Conservation (phyloP, 345 rosid species). For the Salix arbutifolia region DNA sequence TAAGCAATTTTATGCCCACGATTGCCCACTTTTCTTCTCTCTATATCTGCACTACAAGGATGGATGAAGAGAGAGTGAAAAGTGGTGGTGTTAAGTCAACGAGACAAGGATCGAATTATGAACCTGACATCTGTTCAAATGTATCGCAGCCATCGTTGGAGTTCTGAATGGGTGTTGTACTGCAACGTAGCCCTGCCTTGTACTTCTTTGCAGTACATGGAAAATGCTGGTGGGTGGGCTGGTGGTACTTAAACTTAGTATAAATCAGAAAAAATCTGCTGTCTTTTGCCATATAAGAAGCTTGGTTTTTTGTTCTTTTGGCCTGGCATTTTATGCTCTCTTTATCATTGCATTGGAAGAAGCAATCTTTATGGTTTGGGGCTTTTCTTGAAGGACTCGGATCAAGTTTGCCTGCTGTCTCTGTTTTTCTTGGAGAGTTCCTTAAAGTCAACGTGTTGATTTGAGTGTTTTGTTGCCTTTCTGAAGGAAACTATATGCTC, state of each 20-base stretch:
- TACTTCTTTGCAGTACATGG: slow-evolving; percentile 36
- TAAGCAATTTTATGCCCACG: not conserved
- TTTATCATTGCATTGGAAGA: not conserved
- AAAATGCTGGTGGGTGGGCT: not conserved
- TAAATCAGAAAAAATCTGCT: not conserved
- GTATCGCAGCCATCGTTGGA: not conserved
- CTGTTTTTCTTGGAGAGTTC: not conserved
- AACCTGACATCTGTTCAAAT: slow-evolving; percentile 11
- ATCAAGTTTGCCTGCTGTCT: not conserved
- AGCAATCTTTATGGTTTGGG: not conserved
- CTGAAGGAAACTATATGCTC: no score
- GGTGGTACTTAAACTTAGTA: not conserved
- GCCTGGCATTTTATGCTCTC: not conserved
- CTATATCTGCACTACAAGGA: no score
- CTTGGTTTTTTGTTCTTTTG: not conserved
- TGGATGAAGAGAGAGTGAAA: not conserved
- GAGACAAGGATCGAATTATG: slow-evolving; percentile 1
- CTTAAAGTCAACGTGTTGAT: not conserved
- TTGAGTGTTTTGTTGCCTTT: not conserved
- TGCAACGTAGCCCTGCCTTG: slow-evolving; percentile 16
- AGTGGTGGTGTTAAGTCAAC: slow-evolving; percentile 3
- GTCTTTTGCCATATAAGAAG: not conserved
- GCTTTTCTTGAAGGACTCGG: not conserved
- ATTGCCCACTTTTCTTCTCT: not conserved
- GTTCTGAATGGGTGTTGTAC: slow-evolving; percentile 21